Evolutionary conservation across 495 filamentous ascomycete species (phyloP), one percentile per base, ranked within the genome.

Genomic region (Penicillium cinerascens): DNA sequence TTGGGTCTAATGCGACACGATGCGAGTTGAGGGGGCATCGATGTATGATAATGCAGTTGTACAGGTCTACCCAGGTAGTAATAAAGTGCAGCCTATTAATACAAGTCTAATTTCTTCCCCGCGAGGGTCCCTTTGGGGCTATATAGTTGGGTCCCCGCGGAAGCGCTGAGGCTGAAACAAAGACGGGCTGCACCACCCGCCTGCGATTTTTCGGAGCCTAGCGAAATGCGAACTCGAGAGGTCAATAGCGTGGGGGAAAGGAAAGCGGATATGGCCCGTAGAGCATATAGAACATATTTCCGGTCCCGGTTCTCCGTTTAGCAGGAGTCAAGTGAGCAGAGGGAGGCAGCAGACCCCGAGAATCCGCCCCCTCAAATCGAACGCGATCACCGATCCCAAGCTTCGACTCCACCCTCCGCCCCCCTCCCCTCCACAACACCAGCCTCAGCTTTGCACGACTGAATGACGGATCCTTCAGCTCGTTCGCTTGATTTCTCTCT

Each of bases 331-430:
- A 8, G n/a, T 20, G 37, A 39, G 16, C n/a, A 39, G 6, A 39
- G 18, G 16, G 18, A 39, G 37, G 18, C n/a, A 39, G 16, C 37
- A 39, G 37, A 39, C 38, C 23, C 50, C 33, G 42, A 26, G 37
- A 33, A 37, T 49, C 51, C 58, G 43, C 51, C 52, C 50, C 57
- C 44, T 41, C 59, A 49, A 51, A 55, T 55, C 49, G 53, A 11
- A 60, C 62, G 65, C 64, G 67, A 62, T 57, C 47, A 52, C 46
- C 42, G 44, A 45, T 49, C 49, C 65, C 58, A 63, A 64, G 62
- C 62, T 71, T 70, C 59, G 59, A 57, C 60, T 61, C 56, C 67
- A 65, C 69, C 60, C 59, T 57, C 63, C 64, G 67, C 65, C 54
- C 52, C 60, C 54, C 64, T 62, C 51, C 58, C 63, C 63, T 56